These are phyloP conservation scores for Carex kokanica DNA, from an alignment of 176 grass and related monocot species.

Conservation along the genomic window DNA sequence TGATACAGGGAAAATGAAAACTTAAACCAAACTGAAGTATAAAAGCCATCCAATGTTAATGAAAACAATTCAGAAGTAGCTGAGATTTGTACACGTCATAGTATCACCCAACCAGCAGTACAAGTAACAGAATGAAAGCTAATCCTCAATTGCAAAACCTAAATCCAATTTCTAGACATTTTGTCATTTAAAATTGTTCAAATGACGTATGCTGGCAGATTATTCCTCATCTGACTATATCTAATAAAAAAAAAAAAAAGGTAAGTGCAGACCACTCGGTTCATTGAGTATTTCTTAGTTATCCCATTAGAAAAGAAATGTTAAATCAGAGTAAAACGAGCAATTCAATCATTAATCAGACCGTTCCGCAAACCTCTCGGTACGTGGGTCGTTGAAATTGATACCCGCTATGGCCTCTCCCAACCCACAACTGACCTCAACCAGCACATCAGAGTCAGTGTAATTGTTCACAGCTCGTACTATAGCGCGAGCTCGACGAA, in stretches of 20 bases:
- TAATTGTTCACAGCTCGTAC: slow-evolving; percentile 67
- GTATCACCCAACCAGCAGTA: background rate
- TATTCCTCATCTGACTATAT: slow-evolving; percentile 18
- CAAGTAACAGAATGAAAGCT: background rate
- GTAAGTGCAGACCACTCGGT: background rate
- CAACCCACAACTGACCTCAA: slow-evolving; percentile 52
- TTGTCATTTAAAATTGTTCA: background rate
- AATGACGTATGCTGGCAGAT: background rate
- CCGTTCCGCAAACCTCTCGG: slow-evolving; percentile 54
- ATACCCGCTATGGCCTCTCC: slow-evolving; percentile 79
- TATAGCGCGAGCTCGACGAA: slow-evolving; percentile 49
- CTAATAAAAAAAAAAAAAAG: slow-evolving; percentile 6
- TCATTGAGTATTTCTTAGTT: slow-evolving; percentile 1
- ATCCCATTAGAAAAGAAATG: background rate
- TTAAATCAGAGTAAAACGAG: background rate
- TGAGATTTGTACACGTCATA: background rate
- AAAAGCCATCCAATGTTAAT: background rate
- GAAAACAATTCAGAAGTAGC: background rate
- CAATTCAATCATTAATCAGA: slow-evolving; percentile 42
- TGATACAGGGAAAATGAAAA: background rate
- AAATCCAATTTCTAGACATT: background rate
- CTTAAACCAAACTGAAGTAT: slow-evolving; percentile 1
- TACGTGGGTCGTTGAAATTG: slow-evolving; percentile 51
- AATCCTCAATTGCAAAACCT: background rate
- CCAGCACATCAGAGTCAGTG: slow-evolving; percentile 58